Conservation (phyloP, 2,329 filamentous ascomycete genomes). For the Colletotrichum navitas region DNA sequence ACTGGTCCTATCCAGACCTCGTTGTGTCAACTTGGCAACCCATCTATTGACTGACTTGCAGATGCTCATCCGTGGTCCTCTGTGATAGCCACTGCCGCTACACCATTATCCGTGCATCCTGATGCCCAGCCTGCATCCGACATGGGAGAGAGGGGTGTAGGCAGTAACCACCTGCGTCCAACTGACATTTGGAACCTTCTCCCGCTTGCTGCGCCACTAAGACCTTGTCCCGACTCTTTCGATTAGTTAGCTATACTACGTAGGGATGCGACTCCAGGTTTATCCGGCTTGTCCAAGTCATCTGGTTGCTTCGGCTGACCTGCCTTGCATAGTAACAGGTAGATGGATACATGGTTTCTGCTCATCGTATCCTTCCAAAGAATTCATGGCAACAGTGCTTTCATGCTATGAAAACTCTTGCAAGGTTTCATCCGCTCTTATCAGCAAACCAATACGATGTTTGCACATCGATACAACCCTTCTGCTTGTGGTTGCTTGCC, state of each 20-base stretch:
- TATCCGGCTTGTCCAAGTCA: neutral
- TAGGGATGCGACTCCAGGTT: neutral
- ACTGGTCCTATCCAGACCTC: slow-evolving; percentile 38
- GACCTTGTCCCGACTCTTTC: neutral
- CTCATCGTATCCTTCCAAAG: no score
- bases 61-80: slow-evolving; percentile 17
- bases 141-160: slow-evolving; percentile 17
- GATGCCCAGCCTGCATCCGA: slow-evolving; percentile 21
- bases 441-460: neutral
- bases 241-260: no score
- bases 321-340: neutral
- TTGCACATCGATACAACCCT: neutral
- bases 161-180: slow-evolving; percentile 16
- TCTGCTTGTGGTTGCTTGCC: neutral
- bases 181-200: slow-evolving; percentile 1
- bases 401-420: no score
- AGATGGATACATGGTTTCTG: neutral
- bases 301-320: slow-evolving; percentile 4
- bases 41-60: slow-evolving; percentile 41
- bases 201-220: neutral
- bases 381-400: no score
- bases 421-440: no score
- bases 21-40: slow-evolving; percentile 29
- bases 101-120: slow-evolving; percentile 36
- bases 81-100: slow-evolving; percentile 40